Conservation (phyloP, 768 basidiomycete genomes). For the Artomyces pyxidatus region DNA sequence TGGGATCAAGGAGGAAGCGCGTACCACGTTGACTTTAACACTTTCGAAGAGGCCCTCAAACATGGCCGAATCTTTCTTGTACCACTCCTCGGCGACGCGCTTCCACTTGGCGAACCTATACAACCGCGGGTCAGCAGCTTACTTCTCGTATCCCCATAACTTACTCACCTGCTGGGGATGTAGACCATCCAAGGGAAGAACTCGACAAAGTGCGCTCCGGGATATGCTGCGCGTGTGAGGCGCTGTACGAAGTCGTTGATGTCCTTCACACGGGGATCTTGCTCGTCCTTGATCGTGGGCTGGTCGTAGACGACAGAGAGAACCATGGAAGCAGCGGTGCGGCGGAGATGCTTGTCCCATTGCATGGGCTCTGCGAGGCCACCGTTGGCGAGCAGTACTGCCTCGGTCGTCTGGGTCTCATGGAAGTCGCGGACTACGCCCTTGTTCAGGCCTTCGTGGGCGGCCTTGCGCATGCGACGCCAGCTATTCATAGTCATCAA, state of each 20-base stretch:
- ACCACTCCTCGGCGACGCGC: slow-evolving; percentile 9
- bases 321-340: background rate
- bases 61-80: background rate
- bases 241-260: slow-evolving; percentile 1
- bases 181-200: slow-evolving; percentile 16
- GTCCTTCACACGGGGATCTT: slow-evolving; percentile 1
- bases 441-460: background rate
- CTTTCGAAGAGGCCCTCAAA: slow-evolving; percentile 12
- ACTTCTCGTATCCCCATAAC: background rate
- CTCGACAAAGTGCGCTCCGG: slow-evolving; percentile 17
- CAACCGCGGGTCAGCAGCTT: background rate
- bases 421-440: background rate
- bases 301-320: slow-evolving; percentile 7
- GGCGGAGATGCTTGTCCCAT: slow-evolving; percentile 2
- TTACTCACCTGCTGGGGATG: slow-evolving; percentile 1
- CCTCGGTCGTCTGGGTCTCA: background rate
- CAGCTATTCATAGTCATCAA: too few relatives aligned
- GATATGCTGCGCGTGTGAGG: slow-evolving; percentile 4
- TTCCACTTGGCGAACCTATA: slow-evolving; percentile 19
- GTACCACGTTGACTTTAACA: slow-evolving; percentile 1
- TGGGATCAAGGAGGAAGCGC: too few relatives aligned
- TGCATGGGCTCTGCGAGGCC: background rate
- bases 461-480: background rate
- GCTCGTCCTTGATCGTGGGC: slow-evolving; percentile 3
- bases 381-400: background rate